Evolutionary conservation across 1,139 yeast species (phyloP).

Genomic region (Hyphopichia pseudoburtonii): DNA sequence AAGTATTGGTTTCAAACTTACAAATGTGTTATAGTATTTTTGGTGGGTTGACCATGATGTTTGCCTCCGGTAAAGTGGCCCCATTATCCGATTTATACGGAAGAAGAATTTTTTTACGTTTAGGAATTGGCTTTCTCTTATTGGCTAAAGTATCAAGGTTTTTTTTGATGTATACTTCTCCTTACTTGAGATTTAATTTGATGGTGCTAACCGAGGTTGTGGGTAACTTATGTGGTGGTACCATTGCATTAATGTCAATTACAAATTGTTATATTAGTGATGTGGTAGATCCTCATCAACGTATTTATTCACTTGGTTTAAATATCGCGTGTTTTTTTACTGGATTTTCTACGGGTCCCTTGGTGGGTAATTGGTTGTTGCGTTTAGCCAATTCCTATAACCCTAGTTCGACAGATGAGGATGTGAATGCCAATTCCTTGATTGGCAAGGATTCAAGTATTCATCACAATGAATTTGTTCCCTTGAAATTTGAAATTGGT

Average conservation of each 20-base stretch:
- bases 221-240: constrained; percentile 57
- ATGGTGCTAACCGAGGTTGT: constrained; percentile 39
- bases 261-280: constrained; percentile 65
- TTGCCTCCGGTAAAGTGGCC: constrained; percentile 52
- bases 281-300: constrained; percentile 52
- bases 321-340: constrained; percentile 56
- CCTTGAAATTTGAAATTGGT: constrained; percentile 30
- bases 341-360: constrained; percentile 68
- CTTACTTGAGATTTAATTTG: constrained; percentile 31
- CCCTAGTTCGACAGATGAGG: constrained; percentile 8
- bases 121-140: constrained; percentile 27
- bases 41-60: constrained; percentile 29
- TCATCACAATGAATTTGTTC: constrained; percentile 22
- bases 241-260: constrained; percentile 49
- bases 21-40: constrained; percentile 28
- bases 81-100: constrained; percentile 67
- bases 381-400: constrained; percentile 9
- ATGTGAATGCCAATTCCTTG: not conserved
- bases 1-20: constrained; percentile 36
- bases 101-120: constrained; percentile 46
- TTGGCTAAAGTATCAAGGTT: constrained; percentile 27
- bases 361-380: constrained; percentile 44
- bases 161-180: constrained; percentile 26
- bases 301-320: constrained; percentile 58
- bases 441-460: constrained; percentile 7